phyloP scores from a whole-genome alignment of 148 eudicot species.

The Gaultheria prostrata region DNA sequence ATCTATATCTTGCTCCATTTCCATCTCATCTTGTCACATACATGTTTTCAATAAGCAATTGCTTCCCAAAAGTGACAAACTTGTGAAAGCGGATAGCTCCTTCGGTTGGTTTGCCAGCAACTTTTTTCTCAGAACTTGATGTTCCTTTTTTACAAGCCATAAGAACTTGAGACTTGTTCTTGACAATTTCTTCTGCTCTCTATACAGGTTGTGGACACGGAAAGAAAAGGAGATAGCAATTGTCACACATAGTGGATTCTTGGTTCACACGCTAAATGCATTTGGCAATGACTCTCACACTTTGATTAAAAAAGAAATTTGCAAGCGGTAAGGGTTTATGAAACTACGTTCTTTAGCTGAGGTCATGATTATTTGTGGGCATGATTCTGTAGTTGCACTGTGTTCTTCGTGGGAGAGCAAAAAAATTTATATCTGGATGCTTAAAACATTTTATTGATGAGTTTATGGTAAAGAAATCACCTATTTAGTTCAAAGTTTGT shows the following conservation, averaged over 20 bases:
- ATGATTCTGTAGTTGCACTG: neutral
- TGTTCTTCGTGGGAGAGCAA: neutral
- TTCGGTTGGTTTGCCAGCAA: neutral
- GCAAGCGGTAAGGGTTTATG: conserved; percentile 56
- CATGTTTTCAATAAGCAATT: neutral
- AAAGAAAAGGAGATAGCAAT: conserved; percentile 93
- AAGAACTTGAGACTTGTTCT: neutral
- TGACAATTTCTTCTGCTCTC: conserved; percentile 19
- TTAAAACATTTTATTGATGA: neutral
- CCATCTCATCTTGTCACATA: neutral
- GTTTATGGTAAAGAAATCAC: neutral
- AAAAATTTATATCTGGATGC: neutral
- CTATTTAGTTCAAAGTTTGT: neutral
- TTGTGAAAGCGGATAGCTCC: neutral
- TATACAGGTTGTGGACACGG: conserved; percentile 66
- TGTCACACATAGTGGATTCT: conserved; percentile 91
- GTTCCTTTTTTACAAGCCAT: neutral
- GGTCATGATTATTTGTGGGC: neutral
- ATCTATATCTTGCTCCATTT: neutral
- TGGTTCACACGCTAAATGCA: conserved; percentile 59
- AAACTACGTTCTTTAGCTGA: neutral
- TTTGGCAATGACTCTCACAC: conserved; percentile 77
- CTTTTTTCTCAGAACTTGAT: neutral
- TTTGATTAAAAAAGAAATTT: conserved; percentile 60
- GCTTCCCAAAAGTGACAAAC: neutral